Percentiles rank a stretch among this genome's conserved stretches.
phyloP scores from a whole-genome alignment of 345 rosid genomes.

The Syzygium oleosum region DNA sequence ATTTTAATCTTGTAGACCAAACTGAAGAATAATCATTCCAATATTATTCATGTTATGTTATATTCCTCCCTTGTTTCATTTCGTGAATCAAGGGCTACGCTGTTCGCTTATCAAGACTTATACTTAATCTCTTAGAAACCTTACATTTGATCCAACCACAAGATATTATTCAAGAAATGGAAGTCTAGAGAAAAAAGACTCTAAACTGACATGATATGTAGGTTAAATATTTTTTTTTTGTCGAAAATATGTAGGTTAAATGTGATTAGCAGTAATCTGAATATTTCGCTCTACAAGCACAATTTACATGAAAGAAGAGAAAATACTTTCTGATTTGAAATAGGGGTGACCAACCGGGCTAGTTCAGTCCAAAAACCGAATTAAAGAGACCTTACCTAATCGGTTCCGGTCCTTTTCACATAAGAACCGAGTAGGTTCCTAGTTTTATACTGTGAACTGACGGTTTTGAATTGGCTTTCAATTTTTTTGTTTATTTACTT shows the following conservation, averaged over 20 bases:
- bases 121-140: background rate
- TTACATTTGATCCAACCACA: background rate
- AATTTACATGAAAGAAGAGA: background rate
- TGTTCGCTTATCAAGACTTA: background rate
- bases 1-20: background rate
- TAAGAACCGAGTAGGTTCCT: background rate
- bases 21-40: background rate
- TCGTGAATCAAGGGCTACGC: background rate
- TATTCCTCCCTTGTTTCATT: background rate
- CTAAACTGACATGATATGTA: background rate
- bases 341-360: background rate
- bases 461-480: background rate
- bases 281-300: background rate
- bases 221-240: background rate
- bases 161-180: background rate
- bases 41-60: background rate
- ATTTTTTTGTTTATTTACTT: background rate
- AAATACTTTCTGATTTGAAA: background rate
- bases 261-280: background rate
- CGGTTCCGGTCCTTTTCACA: background rate
- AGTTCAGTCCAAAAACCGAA: background rate
- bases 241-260: background rate
- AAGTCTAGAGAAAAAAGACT: background rate
- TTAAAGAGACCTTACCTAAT: background rate
- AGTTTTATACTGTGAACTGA: background rate